phyloP scores from a whole-genome alignment of 345 rosid species.

The Linum trigynum region DNA sequence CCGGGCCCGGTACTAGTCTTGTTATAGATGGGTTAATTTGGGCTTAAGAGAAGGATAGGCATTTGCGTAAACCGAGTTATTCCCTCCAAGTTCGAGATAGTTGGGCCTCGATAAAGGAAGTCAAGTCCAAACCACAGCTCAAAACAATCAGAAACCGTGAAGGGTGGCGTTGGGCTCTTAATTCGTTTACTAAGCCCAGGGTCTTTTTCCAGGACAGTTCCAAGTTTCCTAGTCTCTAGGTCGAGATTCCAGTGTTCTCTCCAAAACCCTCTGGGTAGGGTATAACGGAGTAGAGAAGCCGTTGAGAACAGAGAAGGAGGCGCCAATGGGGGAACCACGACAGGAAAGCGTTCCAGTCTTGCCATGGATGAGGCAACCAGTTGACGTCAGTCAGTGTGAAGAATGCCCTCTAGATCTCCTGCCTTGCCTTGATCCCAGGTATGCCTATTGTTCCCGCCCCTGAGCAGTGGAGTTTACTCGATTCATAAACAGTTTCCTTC shows the following conservation, averaged over 20 bases:
- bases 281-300: not conserved
- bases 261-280: not conserved
- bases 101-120: too few species aligned
- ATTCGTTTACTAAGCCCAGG: too few species aligned
- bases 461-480: not conserved
- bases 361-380: constrained; percentile 91
- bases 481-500: not conserved
- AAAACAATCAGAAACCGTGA: too few species aligned
- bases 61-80: too few species aligned
- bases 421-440: constrained; percentile 82
- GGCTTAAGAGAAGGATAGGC: too few species aligned
- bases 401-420: constrained; percentile 47
- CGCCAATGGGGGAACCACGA: constrained; percentile 17
- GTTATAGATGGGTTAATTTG: too few species aligned
- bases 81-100: too few species aligned
- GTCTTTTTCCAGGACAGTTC: too few species aligned
- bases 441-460: not conserved
- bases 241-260: not conserved
- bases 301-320: not conserved
- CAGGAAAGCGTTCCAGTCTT: constrained; percentile 38
- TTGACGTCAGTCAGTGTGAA: constrained; percentile 46
- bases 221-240: too few species aligned
- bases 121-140: too few species aligned
- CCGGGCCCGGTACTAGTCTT: too few species aligned
- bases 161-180: too few species aligned